Conservation (phyloP, 2,329 filamentous ascomycete genomes). For the Aspergillus melleus region DNA sequence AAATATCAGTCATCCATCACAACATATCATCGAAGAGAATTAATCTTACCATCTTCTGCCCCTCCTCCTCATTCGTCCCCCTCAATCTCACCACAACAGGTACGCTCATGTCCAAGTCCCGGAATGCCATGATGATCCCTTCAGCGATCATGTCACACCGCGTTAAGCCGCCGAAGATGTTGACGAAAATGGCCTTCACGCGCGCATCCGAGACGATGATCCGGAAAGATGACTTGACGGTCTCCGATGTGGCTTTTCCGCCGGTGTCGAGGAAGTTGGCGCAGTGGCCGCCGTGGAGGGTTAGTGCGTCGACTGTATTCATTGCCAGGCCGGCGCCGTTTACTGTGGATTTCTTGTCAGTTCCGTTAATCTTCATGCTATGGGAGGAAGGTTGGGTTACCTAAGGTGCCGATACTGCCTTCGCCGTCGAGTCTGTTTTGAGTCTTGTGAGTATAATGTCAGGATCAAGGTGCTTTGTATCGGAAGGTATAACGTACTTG, state of each 20-base stretch:
- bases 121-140: constrained; percentile 71
- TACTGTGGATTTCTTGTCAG: constrained; percentile 47
- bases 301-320: constrained; percentile 83
- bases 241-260: constrained; percentile 80
- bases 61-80: constrained; percentile 71
- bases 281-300: constrained; percentile 64
- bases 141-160: constrained; percentile 79
- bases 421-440: constrained; percentile 45
- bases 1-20: constrained; percentile 6
- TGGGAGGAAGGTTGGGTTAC: constrained; percentile 26
- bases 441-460: not conserved
- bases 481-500: constrained; percentile 43
- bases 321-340: constrained; percentile 89
- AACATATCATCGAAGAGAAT: not conserved
- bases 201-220: constrained; percentile 70
- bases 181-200: constrained; percentile 71
- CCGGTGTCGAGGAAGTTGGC: constrained; percentile 90
- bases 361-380: not conserved
- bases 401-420: constrained; percentile 72
- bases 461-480: too few species aligned
- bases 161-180: constrained; percentile 70
- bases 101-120: constrained; percentile 64
- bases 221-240: constrained; percentile 74
- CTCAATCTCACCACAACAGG: constrained; percentile 76
- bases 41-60: constrained; percentile 60